Conservation (phyloP, 768 basidiomycete species). For the Clitopilus hobsonii region DNA sequence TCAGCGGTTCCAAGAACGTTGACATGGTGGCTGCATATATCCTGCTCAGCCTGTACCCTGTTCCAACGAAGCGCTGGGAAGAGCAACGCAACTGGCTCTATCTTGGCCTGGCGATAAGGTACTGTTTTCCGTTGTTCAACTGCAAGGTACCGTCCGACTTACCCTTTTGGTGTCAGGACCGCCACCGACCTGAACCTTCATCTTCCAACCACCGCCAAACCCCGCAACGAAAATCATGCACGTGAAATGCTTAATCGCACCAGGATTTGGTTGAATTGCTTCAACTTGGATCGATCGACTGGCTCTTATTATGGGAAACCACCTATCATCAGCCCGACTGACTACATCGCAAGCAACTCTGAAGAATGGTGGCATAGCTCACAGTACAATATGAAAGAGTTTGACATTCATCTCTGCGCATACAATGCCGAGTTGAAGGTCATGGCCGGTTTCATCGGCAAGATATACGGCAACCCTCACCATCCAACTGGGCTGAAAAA, state of each 20-base stretch:
- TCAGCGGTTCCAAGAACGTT: constrained; percentile 73
- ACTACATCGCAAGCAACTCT: constrained; percentile 72
- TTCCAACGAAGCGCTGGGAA: constrained; percentile 78
- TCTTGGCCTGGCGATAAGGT: constrained; percentile 86
- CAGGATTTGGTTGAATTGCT: constrained; percentile 86
- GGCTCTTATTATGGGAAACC: constrained; percentile 87
- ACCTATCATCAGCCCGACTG: constrained; percentile 70
- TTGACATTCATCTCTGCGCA: constrained; percentile 76
- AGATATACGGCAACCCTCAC: constrained; percentile 68
- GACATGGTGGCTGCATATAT: constrained; percentile 86
- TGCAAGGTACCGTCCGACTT: not conserved
- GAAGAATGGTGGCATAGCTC: constrained; percentile 70
- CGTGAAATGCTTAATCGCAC: constrained; percentile 89
- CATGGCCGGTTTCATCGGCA: constrained; percentile 52
- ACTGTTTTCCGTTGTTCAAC: constrained; percentile 8
- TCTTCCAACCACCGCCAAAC: constrained; percentile 65
- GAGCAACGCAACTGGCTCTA: constrained; percentile 90
- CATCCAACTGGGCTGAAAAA: constrained; percentile 77
- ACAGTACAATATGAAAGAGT: constrained; percentile 61
- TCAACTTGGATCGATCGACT: constrained; percentile 86
- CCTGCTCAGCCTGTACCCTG: constrained; percentile 69
- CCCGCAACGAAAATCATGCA: constrained; percentile 74
- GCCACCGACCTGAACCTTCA: constrained; percentile 90
- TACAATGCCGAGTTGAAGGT: constrained; percentile 74
- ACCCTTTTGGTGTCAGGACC: constrained; percentile 41